Evolutionary conservation across 2,329 filamentous ascomycete species (phyloP).

Genomic region (Pyrenophora seminiperda): DNA sequence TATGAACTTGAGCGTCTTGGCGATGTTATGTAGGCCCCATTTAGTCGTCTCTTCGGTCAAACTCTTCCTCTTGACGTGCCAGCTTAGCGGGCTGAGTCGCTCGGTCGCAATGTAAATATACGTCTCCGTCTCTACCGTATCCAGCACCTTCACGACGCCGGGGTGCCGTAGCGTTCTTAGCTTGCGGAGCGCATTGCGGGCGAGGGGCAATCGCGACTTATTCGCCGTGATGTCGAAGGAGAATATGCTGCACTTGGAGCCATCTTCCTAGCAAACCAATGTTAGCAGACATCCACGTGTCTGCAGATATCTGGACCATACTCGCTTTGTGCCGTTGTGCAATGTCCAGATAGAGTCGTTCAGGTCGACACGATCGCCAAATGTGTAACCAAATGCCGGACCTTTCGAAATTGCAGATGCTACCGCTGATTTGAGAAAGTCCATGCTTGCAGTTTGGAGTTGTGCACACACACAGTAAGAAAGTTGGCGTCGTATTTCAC

Average conservation of each 20-base stretch:
- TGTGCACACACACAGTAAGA: neutral
- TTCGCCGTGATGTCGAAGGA: constrained; percentile 88
- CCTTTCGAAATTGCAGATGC: constrained; percentile 96
- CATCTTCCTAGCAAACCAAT: constrained; percentile 72
- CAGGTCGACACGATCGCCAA: constrained; percentile 89
- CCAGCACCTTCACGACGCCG: constrained; percentile 89
- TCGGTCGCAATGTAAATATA: constrained; percentile 98
- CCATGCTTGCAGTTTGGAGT: constrained; percentile 64
- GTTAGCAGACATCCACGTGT: constrained; percentile 27
- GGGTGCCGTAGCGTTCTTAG: constrained; percentile 91
- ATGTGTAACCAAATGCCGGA: constrained; percentile 87
- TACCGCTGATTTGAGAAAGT: constrained; percentile 97
- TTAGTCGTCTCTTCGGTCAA: constrained; percentile 90
- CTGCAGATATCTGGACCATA: constrained; percentile 51
- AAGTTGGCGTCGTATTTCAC: neutral
- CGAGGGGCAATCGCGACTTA: constrained; percentile 79
- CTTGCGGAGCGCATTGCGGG: constrained; percentile 93
- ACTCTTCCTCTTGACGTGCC: constrained; percentile 88
- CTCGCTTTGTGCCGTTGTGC: constrained; percentile 89
- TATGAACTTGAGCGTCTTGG: constrained; percentile 94
- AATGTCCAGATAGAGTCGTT: constrained; percentile 96
- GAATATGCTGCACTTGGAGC: constrained; percentile 94
- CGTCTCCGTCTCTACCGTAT: constrained; percentile 94
- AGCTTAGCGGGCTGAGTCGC: constrained; percentile 81
- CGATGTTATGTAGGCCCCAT: constrained; percentile 89